phyloP scores from a whole-genome alignment of 2,329 filamentous ascomycete species.

The Penicillium rolfsii region DNA sequence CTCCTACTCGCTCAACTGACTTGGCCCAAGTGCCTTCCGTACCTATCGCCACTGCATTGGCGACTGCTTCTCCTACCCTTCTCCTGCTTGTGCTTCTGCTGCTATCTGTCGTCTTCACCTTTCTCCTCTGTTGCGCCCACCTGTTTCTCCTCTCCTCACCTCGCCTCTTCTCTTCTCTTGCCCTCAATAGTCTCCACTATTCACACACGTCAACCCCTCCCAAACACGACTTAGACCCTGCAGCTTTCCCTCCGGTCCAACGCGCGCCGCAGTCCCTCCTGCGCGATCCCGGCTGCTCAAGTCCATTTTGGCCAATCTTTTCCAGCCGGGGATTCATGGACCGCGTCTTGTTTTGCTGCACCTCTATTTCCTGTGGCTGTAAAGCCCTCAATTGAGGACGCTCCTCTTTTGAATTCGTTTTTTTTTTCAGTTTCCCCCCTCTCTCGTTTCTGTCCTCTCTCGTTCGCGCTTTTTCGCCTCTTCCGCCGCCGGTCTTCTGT shows the following conservation, averaged over 20 bases:
- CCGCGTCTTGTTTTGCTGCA: slow-evolving; percentile 25
- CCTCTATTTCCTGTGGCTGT: slow-evolving; percentile 27
- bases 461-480: not conserved
- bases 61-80: not conserved
- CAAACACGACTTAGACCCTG: slow-evolving; percentile 33
- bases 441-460: slow-evolving; percentile 13
- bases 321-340: slow-evolving; percentile 25
- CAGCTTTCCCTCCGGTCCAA: slow-evolving; percentile 35
- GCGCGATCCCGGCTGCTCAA: slow-evolving; percentile 32
- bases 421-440: slow-evolving; percentile 20
- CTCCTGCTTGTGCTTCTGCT: not conserved
- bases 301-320: slow-evolving; percentile 25
- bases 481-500: not conserved
- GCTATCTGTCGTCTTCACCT: not conserved
- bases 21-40: not conserved
- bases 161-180: slow-evolving; percentile 17
- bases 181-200: slow-evolving; percentile 5
- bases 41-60: slow-evolving; percentile 2
- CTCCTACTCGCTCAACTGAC: not conserved
- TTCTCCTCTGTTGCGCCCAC: not conserved
- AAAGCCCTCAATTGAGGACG: slow-evolving; percentile 13
- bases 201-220: slow-evolving; percentile 18
- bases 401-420: slow-evolving; percentile 26
- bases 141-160: slow-evolving; percentile 4
- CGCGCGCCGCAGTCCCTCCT: slow-evolving; percentile 26